phyloP scores from a whole-genome alignment of 306 rosid species.

The Gleditsia sinensis region DNA sequence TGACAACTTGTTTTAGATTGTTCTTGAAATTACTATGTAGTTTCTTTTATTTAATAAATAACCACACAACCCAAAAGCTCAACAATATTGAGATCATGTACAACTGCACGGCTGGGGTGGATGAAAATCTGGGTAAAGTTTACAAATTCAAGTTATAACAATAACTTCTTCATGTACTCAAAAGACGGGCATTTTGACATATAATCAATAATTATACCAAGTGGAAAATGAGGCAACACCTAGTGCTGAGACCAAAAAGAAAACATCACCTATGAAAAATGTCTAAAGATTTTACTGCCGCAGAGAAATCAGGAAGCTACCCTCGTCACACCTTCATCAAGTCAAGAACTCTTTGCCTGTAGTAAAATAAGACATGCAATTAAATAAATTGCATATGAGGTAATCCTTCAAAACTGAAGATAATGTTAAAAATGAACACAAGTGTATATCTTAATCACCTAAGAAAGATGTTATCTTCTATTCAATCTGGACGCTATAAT shows the following conservation, averaged over 20 bases:
- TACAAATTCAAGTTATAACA: too few species aligned
- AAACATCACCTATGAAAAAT: conserved; percentile 32
- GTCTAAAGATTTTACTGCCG: background rate
- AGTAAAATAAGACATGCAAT: background rate
- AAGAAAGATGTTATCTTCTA: too few species aligned
- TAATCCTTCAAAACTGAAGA: background rate
- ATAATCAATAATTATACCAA: conserved; percentile 23
- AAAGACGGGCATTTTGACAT: conserved; percentile 11
- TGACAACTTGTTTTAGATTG: too few species aligned
- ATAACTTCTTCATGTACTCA: background rate
- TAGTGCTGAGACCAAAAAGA: conserved; percentile 17
- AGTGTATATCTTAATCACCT: background rate
- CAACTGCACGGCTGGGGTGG: background rate
- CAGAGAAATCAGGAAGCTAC: background rate
- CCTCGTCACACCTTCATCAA: background rate
- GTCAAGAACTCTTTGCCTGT: background rate
- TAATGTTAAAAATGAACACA: background rate
- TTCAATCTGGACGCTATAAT: too few species aligned
- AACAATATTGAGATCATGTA: background rate
- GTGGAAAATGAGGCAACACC: conserved; percentile 17
- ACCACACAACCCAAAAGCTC: background rate
- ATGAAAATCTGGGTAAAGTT: background rate
- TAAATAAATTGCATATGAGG: background rate
- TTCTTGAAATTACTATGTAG: too few species aligned
- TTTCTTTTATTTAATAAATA: too few species aligned